Evolutionary conservation across 2,329 filamentous ascomycete species (phyloP).

Genomic region (Furcasterigmium sp.): DNA sequence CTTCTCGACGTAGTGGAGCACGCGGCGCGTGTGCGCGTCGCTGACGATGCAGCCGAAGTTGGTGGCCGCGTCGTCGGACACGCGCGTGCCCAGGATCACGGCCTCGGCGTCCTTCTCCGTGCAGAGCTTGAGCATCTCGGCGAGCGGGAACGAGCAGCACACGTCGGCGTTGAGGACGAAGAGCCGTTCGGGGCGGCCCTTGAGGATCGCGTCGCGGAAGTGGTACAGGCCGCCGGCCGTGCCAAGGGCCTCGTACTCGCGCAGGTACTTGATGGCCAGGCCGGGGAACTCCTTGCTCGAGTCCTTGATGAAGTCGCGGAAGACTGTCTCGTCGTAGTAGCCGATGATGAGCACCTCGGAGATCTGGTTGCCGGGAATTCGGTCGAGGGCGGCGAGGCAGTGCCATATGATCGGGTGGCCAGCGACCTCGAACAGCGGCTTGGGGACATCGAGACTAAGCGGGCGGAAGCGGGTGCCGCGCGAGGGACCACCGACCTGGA

Average conservation of each 20-base stretch:
- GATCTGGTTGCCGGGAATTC: conserved; percentile 73
- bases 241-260: conserved; percentile 94
- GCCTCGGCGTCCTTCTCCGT: conserved; percentile 95
- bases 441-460: conserved; percentile 90
- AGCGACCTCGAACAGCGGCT: conserved; percentile 98
- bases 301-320: conserved; percentile 97
- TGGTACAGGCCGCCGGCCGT: conserved; percentile 97
- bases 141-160: conserved; percentile 95
- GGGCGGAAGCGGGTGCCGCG: conserved; percentile 94
- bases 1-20: conserved; percentile 99
- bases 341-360: conserved; percentile 97
- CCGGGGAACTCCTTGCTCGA: conserved; percentile 78
- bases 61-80: conserved; percentile 82
- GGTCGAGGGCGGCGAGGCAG: conserved; percentile 86
- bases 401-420: conserved; percentile 98
- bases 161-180: conserved; percentile 98
- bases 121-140: conserved; percentile 92
- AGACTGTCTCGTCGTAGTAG: conserved; percentile 96
- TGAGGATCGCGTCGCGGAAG: conserved; percentile 97
- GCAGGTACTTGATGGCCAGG: conserved; percentile 88
- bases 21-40: conserved; percentile 87
- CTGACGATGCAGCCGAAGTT: conserved; percentile 99
- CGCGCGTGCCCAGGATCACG: conserved; percentile 88
- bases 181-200: conserved; percentile 88
- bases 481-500: conserved; percentile 86